Percentiles rank a stretch among this genome's conserved stretches.
phyloP scores from a whole-genome alignment of 768 basidiomycete genomes.

The Lactarius pseudohatsudake region DNA sequence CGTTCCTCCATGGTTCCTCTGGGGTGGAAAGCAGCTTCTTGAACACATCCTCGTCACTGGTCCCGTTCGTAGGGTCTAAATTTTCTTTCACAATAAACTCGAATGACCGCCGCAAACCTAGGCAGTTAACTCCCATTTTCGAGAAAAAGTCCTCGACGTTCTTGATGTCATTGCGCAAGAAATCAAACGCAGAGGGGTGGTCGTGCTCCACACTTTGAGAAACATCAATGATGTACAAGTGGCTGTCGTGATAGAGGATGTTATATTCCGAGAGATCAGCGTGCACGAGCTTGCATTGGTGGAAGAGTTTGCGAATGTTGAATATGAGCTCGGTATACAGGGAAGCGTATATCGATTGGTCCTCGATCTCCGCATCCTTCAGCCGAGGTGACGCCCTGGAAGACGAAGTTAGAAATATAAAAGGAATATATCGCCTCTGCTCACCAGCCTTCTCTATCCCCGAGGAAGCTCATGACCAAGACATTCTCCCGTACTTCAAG shows the following conservation, averaged over 20 bases:
- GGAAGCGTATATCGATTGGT: conserved; percentile 45
- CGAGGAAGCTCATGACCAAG: conserved; percentile 92
- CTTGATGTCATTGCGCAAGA: conserved; percentile 86
- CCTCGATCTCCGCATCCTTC: conserved; percentile 76
- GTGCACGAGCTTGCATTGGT: conserved; percentile 90
- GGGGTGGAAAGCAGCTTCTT: conserved; percentile 44
- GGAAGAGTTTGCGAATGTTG: conserved; percentile 80
- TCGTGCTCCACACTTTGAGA: conserved; percentile 99
- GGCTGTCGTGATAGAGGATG: conserved; percentile 79
- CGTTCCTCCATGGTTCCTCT: conserved; percentile 24
- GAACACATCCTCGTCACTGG: conserved; percentile 35
- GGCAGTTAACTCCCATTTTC: conserved; percentile 65
- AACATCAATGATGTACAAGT: conserved; percentile 94
- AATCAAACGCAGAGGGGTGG: conserved; percentile 95
- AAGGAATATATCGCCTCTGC: conserved; percentile 33
- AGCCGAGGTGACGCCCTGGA: conserved; percentile 87
- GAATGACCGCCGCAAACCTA: conserved; percentile 82
- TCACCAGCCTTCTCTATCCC: conserved; percentile 78
- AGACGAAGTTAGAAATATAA: conserved; percentile 12
- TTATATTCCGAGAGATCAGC: conserved; percentile 99
- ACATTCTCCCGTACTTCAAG: conserved; percentile 96
- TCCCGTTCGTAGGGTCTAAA: conserved; percentile 31
- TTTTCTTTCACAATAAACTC: conserved; percentile 79
- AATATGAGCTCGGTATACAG: conserved; percentile 83
- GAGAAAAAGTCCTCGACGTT: conserved; percentile 94